phyloP scores from a whole-genome alignment of 2,329 filamentous ascomycete genomes.

The Scolecobasidium constrictum region DNA sequence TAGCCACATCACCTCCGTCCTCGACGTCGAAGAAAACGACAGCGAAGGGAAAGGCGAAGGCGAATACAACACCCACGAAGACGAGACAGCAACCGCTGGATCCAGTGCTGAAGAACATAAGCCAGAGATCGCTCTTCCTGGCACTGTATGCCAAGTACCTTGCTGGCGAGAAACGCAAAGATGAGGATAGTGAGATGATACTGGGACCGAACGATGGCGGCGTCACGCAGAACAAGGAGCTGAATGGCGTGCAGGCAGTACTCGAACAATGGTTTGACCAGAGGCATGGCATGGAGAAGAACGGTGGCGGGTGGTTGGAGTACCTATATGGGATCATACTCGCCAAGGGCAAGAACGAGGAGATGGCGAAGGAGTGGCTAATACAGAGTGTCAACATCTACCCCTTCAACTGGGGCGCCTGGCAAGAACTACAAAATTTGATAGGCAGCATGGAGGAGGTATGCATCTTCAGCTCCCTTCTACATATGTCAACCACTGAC shows the following conservation, averaged over 20 bases:
- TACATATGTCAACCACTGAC: background rate
- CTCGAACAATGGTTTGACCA: slow-evolving; percentile 73
- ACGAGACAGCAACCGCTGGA: background rate
- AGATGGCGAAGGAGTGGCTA: slow-evolving; percentile 75
- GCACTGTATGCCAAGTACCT: slow-evolving; percentile 88
- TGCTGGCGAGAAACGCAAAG: slow-evolving; percentile 88
- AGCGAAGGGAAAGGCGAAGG: slow-evolving; percentile 51
- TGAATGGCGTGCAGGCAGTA: slow-evolving; percentile 62
- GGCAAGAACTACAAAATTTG: slow-evolving; percentile 81
- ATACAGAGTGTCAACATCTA: slow-evolving; percentile 78
- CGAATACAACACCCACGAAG: slow-evolving; percentile 16
- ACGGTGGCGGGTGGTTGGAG: slow-evolving; percentile 85
- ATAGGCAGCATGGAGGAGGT: slow-evolving; percentile 74
- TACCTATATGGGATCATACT: slow-evolving; percentile 86
- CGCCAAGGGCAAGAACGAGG: slow-evolving; percentile 81
- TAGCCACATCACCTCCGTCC: slow-evolving; percentile 16
- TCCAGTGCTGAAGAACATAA: slow-evolving; percentile 44
- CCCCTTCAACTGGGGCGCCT: slow-evolving; percentile 95
- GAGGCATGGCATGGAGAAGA: slow-evolving; percentile 45
- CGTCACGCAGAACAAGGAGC: slow-evolving; percentile 72
- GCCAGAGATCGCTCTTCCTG: slow-evolving; percentile 86
- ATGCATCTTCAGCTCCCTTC: slow-evolving; percentile 23
- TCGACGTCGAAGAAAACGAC: slow-evolving; percentile 23
- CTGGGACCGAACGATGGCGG: slow-evolving; percentile 86
- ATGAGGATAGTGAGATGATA: slow-evolving; percentile 96